These are phyloP conservation scores for Podila clonocystis DNA, from an alignment of 192 early-diverging fungal species.

Conservation along the genomic window DNA sequence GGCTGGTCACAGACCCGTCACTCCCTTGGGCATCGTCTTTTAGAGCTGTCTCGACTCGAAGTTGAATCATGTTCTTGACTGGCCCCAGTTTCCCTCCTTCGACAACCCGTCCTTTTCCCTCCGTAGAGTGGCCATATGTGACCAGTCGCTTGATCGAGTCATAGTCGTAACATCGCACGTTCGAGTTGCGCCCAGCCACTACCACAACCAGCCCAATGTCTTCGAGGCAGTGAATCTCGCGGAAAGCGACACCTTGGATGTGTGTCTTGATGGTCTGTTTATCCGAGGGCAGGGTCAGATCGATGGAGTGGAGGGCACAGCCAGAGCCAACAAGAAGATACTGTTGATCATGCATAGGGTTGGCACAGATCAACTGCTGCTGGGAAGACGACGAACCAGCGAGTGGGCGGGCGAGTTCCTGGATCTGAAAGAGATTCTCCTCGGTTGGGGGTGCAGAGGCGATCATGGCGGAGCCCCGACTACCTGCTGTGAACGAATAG, in stretches of 20 bases:
- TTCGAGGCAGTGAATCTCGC: conserved; percentile 47
- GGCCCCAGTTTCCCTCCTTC: conserved; percentile 25
- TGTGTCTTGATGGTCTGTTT: conserved; percentile 30
- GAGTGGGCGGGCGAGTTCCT: conserved; percentile 19
- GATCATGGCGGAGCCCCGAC: conserved; percentile 12
- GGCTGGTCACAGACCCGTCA: neutral
- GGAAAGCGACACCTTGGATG: conserved; percentile 39
- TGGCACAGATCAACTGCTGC: conserved; percentile 28
- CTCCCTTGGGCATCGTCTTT: conserved; percentile 5
- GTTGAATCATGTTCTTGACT: conserved; percentile 49
- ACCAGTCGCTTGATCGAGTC: conserved; percentile 36
- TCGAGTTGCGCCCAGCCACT: conserved; percentile 39
- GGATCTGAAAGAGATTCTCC: conserved; percentile 36
- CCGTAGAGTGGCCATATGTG: conserved; percentile 39
- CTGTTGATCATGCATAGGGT: conserved; percentile 50
- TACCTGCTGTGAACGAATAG: conserved; percentile 11
- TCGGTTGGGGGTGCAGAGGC: conserved; percentile 22
- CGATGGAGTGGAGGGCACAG: conserved; percentile 41
- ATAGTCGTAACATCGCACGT: conserved; percentile 46
- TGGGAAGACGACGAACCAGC: neutral
- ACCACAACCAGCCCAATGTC: conserved; percentile 41
- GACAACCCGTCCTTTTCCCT: conserved; percentile 33
- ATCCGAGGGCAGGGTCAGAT: conserved; percentile 29
- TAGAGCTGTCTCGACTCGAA: conserved; percentile 33
- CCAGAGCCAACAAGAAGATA: conserved; percentile 42